These are phyloP conservation scores for Lactuca saligna DNA, from an alignment of 129 eudicot species.

Conservation along the genomic window DNA sequence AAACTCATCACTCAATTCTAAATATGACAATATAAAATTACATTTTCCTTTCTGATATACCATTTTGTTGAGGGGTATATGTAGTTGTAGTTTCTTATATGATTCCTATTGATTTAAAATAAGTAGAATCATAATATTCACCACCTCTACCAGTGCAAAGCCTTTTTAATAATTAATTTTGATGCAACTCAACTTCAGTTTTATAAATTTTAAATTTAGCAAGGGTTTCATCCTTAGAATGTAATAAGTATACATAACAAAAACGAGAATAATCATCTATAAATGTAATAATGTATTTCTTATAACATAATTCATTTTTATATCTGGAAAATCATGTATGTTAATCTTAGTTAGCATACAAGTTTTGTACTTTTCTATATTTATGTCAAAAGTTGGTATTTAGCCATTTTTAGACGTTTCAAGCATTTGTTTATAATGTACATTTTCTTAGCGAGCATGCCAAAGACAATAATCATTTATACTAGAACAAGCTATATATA, in stretches of 20 bases:
- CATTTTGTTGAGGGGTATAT: constrained; percentile 1
- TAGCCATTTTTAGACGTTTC: background rate
- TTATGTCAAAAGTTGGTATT: background rate
- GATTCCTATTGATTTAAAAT: background rate
- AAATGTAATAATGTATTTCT: too few relatives aligned
- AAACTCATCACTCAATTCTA: too few relatives aligned
- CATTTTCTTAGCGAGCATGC: constrained; percentile 5
- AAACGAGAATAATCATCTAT: too few relatives aligned
- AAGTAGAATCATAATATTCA: background rate
- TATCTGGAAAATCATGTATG: background rate
- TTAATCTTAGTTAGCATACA: background rate
- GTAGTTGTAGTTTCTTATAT: background rate
- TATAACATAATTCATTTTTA: background rate
- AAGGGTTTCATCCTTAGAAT: too few relatives aligned
- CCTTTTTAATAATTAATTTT: background rate
- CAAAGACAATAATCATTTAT: background rate
- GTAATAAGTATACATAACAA: too few relatives aligned
- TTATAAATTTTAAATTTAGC: too few relatives aligned
- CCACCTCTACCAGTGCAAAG: too few relatives aligned
- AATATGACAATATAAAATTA: too few relatives aligned
- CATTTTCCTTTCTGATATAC: background rate
- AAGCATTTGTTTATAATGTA: background rate
- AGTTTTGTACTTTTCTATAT: background rate
- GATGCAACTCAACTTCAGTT: background rate
- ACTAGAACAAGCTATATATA: background rate